Conservation (phyloP, 305 asterid species). For the Solanum hybrid region DNA sequence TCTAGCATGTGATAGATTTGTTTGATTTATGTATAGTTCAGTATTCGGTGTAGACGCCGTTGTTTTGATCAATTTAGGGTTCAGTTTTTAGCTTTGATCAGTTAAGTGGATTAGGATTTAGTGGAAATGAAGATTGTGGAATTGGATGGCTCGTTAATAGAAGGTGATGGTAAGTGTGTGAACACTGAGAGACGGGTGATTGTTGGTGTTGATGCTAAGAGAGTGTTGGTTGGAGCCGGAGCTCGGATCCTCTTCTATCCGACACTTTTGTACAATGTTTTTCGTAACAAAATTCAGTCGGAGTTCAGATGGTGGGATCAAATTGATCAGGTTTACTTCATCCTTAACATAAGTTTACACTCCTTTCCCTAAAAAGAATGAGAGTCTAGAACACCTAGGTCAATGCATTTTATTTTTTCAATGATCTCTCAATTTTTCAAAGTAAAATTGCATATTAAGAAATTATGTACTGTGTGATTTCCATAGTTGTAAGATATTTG, state of each 20-base stretch:
- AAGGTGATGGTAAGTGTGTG: constrained; percentile 12
- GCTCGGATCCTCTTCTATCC: constrained; percentile 95
- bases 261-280: constrained; percentile 79
- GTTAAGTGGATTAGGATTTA: neutral
- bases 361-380: neutral
- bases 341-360: neutral
- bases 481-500: neutral
- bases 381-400: neutral
- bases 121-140: constrained; percentile 73
- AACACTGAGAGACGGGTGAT: constrained; percentile 32
- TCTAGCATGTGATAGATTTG: neutral
- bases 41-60: neutral
- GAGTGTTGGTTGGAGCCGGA: constrained; percentile 89
- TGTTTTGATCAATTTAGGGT: neutral
- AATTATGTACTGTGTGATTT: neutral
- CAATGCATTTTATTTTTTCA: neutral
- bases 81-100: neutral
- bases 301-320: constrained; percentile 98
- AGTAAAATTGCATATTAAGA: neutral
- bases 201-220: constrained; percentile 63
- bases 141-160: constrained; percentile 31
- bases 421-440: neutral
- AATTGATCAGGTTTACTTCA: constrained; percentile 58
- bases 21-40: neutral
- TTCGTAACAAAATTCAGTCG: constrained; percentile 70